phyloP scores from a whole-genome alignment of 73 alveolate genomes.

The Paramecium pentaurelia region DNA sequence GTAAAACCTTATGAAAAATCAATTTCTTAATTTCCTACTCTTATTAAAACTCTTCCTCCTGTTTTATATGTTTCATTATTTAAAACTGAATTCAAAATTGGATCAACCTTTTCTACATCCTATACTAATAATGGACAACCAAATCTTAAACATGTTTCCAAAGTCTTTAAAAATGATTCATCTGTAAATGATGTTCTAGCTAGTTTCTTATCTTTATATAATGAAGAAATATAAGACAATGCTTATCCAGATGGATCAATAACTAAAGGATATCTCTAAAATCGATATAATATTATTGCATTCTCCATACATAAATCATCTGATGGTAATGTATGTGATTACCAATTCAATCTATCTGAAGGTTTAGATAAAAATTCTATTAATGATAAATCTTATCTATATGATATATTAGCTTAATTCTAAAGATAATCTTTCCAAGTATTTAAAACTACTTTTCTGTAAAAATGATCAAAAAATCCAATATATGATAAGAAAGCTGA shows the following conservation, averaged over 20 bases:
- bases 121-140: conserved; percentile 98
- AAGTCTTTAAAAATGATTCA: conserved; percentile 92
- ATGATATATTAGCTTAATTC: conserved; percentile 71
- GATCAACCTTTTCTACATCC: conserved; percentile 99
- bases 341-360: conserved; percentile 96
- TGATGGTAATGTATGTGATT: conserved; percentile 91
- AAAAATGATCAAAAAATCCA: conserved; percentile 98
- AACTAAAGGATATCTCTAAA: conserved; percentile 96
- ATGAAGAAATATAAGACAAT: conserved; percentile 72
- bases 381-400: conserved; percentile 77
- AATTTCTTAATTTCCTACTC: conserved; percentile 99
- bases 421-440: conserved; percentile 81
- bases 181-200: conserved; percentile 96
- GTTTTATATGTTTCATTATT: conserved; percentile 98
- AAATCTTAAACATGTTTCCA: conserved; percentile 98
- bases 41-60: conserved; percentile 96
- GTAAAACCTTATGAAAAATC: conserved; percentile 97
- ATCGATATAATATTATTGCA: conserved; percentile 96
- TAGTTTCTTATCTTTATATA: conserved; percentile 85
- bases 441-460: conserved; percentile 69
- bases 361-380: conserved; percentile 98
- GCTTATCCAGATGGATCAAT: conserved; percentile 99
- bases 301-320: conserved; percentile 97
- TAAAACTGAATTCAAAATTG: conserved; percentile 96
- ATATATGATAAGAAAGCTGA: conserved; percentile 97